Evolutionary conservation across 768 basidiomycete species (phyloP).

Genomic region (Psilocybe azurescens): DNA sequence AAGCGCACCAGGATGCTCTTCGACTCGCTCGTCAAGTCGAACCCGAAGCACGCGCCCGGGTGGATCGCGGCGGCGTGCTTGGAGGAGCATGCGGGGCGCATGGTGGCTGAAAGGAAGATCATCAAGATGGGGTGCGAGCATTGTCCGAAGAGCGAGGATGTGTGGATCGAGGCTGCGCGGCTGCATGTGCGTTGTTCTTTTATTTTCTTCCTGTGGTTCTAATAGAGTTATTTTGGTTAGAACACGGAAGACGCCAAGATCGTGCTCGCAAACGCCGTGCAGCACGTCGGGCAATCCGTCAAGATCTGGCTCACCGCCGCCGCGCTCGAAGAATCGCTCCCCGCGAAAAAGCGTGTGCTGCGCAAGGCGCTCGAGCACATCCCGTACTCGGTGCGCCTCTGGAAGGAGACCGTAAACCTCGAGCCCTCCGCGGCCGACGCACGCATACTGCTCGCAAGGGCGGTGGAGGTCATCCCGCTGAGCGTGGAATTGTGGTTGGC

Average conservation of each 20-base stretch:
- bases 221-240: constrained; percentile 40
- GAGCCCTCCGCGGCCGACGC: constrained; percentile 90
- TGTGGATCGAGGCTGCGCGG: constrained; percentile 96
- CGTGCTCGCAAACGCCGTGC: constrained; percentile 92
- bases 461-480: constrained; percentile 95
- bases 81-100: constrained; percentile 93
- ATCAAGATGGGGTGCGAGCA: constrained; percentile 95
- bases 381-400: constrained; percentile 94
- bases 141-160: constrained; percentile 95
- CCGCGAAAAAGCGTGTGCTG: constrained; percentile 88
- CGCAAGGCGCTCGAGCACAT: constrained; percentile 98
- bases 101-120: constrained; percentile 93
- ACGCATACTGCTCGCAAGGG: constrained; percentile 88
- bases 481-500: constrained; percentile 99
- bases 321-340: constrained; percentile 83
- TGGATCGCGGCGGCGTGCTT: too few species aligned
- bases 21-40: too few species aligned
- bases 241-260: constrained; percentile 93
- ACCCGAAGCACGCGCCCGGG: too few species aligned
- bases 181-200: constrained; percentile 71
- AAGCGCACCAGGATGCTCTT: too few species aligned
- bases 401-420: constrained; percentile 98
- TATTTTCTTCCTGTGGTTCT: not conserved
- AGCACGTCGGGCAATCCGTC: constrained; percentile 92
- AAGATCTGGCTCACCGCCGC: constrained; percentile 97